Base-by-base conservation (phyloP, 768 basidiomycete genomes). In the Solioccasus polychromus region DNA sequence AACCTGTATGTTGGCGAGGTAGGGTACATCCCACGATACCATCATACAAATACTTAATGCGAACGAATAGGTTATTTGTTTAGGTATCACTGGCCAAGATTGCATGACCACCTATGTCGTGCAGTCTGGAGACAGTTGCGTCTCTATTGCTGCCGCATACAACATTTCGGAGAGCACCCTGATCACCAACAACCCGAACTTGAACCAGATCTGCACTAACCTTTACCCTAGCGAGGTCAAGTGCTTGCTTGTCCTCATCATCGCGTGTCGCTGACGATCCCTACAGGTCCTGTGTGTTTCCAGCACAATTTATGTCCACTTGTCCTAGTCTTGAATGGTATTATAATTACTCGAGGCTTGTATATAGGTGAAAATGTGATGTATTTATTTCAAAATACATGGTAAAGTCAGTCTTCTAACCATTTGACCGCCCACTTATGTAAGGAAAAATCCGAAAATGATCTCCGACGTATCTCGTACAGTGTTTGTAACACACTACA, bases 111-210 rank as follows among this genome's bases (percentile, higher is more conserved):
- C 73, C 15, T 69, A 78, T 55, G 69, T 74, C 32, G 72, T 80
- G 28, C 54, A 60, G 19, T 32, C 54, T 0, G 77, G 75, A n/a
- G 76, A 86, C 55, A 72, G 65, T 26, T 88, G 86, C 64, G 51
- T 40, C 1, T 42, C 38, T 19, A 74, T 87, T 43, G 62, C 73
- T 3, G 38, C 47, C 0, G 58, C 46, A 19, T 71, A 73, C 46
- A 69, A 67, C 23, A 75, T 83, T 47, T 55, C 72, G 38, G 48
- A 70, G 51, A 68, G 53, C 30, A 75, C 74, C 18, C 67, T 88
- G 19, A 59, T 71, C 49, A 56, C 69, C 24, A 85, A 87, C 70
- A 88, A 87, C 68, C 83, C 79, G 3, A 82, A 86, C 56, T 60
- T 87, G 44, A 66, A 80, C 61, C 44, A 51, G 8, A 54, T 26